These are phyloP conservation scores for Seminavis robusta DNA, from an alignment of 108 stramenopile genomes.

Conservation along the genomic window DNA sequence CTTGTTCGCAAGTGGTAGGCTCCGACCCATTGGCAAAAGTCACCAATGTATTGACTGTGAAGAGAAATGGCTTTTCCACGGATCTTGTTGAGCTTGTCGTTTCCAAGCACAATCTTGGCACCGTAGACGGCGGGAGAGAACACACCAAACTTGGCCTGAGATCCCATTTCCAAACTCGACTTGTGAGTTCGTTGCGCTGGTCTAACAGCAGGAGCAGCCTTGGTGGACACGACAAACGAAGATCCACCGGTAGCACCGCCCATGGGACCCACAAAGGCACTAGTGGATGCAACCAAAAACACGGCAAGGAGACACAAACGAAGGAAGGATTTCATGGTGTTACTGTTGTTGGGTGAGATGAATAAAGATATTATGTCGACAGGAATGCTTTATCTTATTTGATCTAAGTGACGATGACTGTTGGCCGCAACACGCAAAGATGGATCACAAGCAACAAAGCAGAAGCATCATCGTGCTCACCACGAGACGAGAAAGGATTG, in stretches of 20 bases:
- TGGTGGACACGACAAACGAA: slow-evolving; percentile 64
- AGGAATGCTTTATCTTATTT: background rate
- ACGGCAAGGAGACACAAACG: background rate
- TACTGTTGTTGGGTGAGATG: too few relatives aligned
- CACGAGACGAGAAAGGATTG: too few relatives aligned
- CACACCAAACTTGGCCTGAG: slow-evolving; percentile 91
- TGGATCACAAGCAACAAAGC: too few relatives aligned
- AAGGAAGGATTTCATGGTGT: slow-evolving; percentile 8
- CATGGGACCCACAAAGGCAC: background rate
- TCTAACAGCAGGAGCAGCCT: slow-evolving; percentile 23
- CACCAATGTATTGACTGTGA: slow-evolving; percentile 90
- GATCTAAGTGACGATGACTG: too few relatives aligned
- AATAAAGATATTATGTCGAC: too few relatives aligned
- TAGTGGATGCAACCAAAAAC: background rate
- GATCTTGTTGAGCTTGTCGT: slow-evolving; percentile 76
- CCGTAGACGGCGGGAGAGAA: slow-evolving; percentile 97
- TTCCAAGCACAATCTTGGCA: slow-evolving; percentile 87
- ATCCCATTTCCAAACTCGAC: slow-evolving; percentile 64
- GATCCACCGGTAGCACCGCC: slow-evolving; percentile 35
- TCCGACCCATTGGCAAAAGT: slow-evolving; percentile 89
- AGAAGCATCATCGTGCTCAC: too few relatives aligned
- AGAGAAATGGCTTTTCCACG: slow-evolving; percentile 90
- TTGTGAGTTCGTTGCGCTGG: slow-evolving; percentile 9
- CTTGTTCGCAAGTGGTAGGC: slow-evolving; percentile 89
- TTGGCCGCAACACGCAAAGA: too few relatives aligned